Evolutionary conservation across 2,329 filamentous ascomycete species (phyloP).

Genomic region (Exophiala xenobiotica): DNA sequence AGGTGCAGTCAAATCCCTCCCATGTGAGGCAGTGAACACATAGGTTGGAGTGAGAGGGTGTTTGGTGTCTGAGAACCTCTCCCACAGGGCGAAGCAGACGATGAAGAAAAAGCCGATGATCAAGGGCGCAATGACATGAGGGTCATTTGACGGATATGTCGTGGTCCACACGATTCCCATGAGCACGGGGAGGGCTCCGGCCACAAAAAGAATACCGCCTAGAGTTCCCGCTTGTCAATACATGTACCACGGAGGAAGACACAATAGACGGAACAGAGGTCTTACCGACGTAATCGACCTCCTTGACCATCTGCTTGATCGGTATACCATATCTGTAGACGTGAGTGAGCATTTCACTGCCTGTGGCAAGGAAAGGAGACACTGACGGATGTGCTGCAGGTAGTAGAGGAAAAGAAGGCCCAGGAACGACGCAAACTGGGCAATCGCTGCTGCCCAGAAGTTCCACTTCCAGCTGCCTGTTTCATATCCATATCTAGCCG

Average conservation of each 20-base stretch:
- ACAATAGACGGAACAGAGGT: neutral
- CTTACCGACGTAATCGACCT: conserved; percentile 42
- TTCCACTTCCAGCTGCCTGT: conserved; percentile 46
- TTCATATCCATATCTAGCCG: conserved; percentile 43
- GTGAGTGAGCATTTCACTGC: neutral
- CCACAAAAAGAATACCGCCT: conserved; percentile 37
- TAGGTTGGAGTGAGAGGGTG: conserved; percentile 46
- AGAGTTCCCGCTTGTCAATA: neutral
- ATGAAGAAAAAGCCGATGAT: conserved; percentile 39
- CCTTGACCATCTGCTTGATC: conserved; percentile 37
- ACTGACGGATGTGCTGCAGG: conserved; percentile 40
- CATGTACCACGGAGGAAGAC: neutral
- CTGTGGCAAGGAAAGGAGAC: neutral
- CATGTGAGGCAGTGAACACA: conserved; percentile 47
- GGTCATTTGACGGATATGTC: conserved; percentile 37
- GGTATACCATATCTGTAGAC: conserved; percentile 35
- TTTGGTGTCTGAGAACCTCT: conserved; percentile 40
- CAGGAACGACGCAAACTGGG: conserved; percentile 45
- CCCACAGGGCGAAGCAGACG: conserved; percentile 41
- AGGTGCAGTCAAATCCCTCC: conserved; percentile 50
- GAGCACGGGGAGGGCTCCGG: conserved; percentile 39
- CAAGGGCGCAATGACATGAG: conserved; percentile 41
- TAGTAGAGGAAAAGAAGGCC: conserved; percentile 45
- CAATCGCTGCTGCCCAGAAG: conserved; percentile 47
- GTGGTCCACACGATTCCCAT: conserved; percentile 44